Base-by-base conservation (phyloP, 345 rosid genomes). In the Hevea brasiliensis region DNA sequence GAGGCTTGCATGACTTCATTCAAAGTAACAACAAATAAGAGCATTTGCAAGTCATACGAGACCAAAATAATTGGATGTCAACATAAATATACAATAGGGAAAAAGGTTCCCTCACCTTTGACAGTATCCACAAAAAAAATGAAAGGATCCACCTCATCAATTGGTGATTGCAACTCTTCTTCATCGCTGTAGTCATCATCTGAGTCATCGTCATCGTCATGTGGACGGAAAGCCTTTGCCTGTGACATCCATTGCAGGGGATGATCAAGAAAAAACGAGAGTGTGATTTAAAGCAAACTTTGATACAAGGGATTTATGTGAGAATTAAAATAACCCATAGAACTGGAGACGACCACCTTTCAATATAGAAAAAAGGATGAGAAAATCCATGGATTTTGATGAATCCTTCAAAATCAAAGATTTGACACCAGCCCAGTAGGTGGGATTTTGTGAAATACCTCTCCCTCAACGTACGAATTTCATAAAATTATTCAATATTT, bases 61-160 rank as follows among this genome's bases (percentile, higher is more conserved):
- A 26, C 42, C n/a, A 64, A 61, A 51, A 32, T 55, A 60, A 61
- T 18, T 37, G 44, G 17, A 67, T 41, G 37, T 37, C 29, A 40
- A 27, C 29, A 3, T 23, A 3, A 72, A 51, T 45, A 67, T 29
- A 50, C 24, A 3, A 23, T 35, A 65, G 17, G 21, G n/a, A 1
- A 1, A 45, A 21, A 40, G 55, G 35, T 61, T 61, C 1, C 11
- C 15, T 61, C 75, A 93, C 99, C 98, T 86, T 88, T 93, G 45
- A 96, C 75, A 41, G 96, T 85, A 70, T 96, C 99, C 44, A 89
- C 93, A 74, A 96, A 96, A 86, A 87, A 85, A 68, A 96, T 81
- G 78, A 96, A 96, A 58, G 99, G 98, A 77, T 96, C 99, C 76
- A 96, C 92, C 74, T 96, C 97, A 78, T 93, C 98, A 23, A 96